Conservation (phyloP, 768 basidiomycete species). For the Pisolithus tinctorius region DNA sequence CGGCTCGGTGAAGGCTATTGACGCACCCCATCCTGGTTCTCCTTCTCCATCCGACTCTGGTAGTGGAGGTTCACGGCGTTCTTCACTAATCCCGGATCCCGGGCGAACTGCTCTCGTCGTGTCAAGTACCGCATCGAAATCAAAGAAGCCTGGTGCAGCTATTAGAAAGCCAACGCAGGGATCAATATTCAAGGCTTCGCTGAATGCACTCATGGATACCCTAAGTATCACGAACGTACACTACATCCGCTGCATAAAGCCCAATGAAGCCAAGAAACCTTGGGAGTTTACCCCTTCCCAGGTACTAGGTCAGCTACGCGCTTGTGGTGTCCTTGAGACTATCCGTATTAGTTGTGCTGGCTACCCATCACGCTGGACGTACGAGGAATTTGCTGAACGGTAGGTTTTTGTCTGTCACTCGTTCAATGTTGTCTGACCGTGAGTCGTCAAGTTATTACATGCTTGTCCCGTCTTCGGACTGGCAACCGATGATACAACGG, state of each 20-base stretch:
- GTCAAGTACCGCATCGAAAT: slow-evolving; percentile 33
- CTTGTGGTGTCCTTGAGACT: slow-evolving; percentile 98
- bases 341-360: slow-evolving; percentile 98
- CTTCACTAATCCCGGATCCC: slow-evolving; percentile 83
- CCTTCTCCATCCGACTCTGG: slow-evolving; percentile 74
- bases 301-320: slow-evolving; percentile 89
- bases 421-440: slow-evolving; percentile 11
- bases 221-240: slow-evolving; percentile 97
- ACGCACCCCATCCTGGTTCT: slow-evolving; percentile 66
- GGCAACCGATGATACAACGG: slow-evolving; percentile 80
- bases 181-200: slow-evolving; percentile 94
- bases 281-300: slow-evolving; percentile 98
- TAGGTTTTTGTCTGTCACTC: slow-evolving; percentile 30
- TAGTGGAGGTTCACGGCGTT: slow-evolving; percentile 70
- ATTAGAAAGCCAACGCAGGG: slow-evolving; percentile 95
- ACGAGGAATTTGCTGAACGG: slow-evolving; percentile 98
- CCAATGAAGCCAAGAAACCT: slow-evolving; percentile 91
- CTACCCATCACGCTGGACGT: slow-evolving; percentile 97
- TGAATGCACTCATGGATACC: slow-evolving; percentile 94
- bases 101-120: slow-evolving; percentile 69
- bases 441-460: slow-evolving; percentile 76
- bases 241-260: slow-evolving; percentile 99
- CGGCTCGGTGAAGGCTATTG: slow-evolving; percentile 58
- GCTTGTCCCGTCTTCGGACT: slow-evolving; percentile 81
- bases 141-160: slow-evolving; percentile 60